Evolutionary conservation across 345 rosid genomes (phyloP), one percentile per base, ranked within the genome.

Genomic region (Salix caprea): DNA sequence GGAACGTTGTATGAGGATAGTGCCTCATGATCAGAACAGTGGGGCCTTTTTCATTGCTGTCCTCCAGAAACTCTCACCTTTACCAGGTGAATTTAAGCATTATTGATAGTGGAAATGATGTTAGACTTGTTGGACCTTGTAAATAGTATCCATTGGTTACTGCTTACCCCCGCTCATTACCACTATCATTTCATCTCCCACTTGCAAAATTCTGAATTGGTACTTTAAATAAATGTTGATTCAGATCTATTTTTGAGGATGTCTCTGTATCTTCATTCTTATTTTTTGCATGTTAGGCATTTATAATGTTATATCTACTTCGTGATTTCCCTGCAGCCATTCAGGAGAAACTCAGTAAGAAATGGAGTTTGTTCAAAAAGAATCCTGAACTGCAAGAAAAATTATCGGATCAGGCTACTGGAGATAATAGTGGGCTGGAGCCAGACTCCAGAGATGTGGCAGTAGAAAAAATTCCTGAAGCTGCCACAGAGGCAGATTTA

Each of bases 1-100:
- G 64, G 95, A 92, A 74, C 86, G 84, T 30, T 96, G 99, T 91
- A 79, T 92, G 88, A 93, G 98, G 87, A 89, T 96, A 83, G 73
- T 91, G 69, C 97, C 99, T 82, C 97, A 92, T 84, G 97, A 96
- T 90, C 99, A 96, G 85, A 96, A 93, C 84, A 85, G 90, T 12
- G 99, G 97, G 74, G 95, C 97, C 61, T 96, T 96, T 82, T 96
- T 96, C 82, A 85, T 96, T 72, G 98, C 97, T 44, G 94, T 94
- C 65, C 84, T 93, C 71, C 88, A 87, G 72, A 96, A 96, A 84
- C 78, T 87, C 79, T 93, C 90, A 67, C 77, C 89, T 58, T 81
- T 94, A 78, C 92, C 97, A 82, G 97, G 98, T 92, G 79, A 52
- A 79, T 26, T 73, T 56, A 37, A 34, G 40, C 24, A 26, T 67